Evolutionary conservation across 176 grass and related monocot species (phyloP).

Genomic region (Carex myosuroides): DNA sequence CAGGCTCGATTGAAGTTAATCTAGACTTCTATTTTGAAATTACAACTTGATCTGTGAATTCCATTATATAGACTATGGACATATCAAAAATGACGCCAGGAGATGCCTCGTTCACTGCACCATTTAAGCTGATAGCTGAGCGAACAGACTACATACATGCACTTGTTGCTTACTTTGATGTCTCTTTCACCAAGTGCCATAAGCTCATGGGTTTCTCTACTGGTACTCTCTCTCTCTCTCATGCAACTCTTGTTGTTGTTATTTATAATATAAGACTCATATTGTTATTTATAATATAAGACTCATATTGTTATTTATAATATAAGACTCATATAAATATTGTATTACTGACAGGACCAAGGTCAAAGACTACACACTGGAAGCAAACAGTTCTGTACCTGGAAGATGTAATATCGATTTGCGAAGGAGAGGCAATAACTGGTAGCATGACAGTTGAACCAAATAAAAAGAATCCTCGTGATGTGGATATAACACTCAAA

Average conservation of each 20-base stretch:
- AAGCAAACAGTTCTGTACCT: constrained; percentile 98
- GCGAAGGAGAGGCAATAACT: constrained; percentile 55
- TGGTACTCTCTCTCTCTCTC: constrained; percentile 30
- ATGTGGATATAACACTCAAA: constrained; percentile 80
- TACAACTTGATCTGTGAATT: background rate
- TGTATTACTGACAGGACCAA: constrained; percentile 53
- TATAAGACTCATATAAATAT: background rate
- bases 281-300: background rate
- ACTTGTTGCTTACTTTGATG: constrained; percentile 87
- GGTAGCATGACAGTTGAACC: constrained; percentile 73
- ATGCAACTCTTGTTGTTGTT: background rate
- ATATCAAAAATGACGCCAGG: constrained; percentile 89
- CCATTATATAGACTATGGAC: constrained; percentile 72
- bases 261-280: background rate
- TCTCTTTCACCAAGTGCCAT: constrained; percentile 92
- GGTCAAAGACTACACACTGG: constrained; percentile 90
- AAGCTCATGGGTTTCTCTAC: constrained; percentile 91
- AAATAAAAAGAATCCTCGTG: constrained; percentile 81
- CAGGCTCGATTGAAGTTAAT: background rate
- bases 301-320: background rate
- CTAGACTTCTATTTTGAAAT: background rate
- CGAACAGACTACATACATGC: constrained; percentile 92
- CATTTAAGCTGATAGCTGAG: constrained; percentile 86
- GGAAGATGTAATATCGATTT: constrained; percentile 77
- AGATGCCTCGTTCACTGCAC: constrained; percentile 73